Evolutionary conservation across 2,329 filamentous ascomycete genomes (phyloP).

Genomic region (Anthostomella pinea): DNA sequence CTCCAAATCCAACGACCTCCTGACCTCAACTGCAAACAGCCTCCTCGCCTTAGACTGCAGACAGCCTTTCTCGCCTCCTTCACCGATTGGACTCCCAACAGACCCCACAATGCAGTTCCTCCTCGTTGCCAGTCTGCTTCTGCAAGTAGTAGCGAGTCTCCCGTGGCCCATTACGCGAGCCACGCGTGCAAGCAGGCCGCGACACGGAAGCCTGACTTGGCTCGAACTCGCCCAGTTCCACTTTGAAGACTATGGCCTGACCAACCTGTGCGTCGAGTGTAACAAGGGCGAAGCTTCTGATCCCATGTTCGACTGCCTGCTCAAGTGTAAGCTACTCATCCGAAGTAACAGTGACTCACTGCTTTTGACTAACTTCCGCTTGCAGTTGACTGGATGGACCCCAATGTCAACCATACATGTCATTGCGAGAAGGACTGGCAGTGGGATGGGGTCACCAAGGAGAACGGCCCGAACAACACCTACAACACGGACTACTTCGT

Average conservation of each 20-base stretch:
- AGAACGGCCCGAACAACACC: slow-evolving; percentile 3
- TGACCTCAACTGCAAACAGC: too few relatives aligned
- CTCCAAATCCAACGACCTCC: too few relatives aligned
- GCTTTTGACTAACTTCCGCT: not conserved
- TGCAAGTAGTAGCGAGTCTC: not conserved
- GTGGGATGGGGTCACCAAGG: slow-evolving; percentile 10
- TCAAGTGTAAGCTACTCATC: slow-evolving; percentile 13
- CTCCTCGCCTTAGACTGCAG: too few relatives aligned
- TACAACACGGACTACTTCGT: slow-evolving; percentile 12
- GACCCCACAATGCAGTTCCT: not conserved
- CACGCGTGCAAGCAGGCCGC: too few relatives aligned
- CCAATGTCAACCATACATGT: slow-evolving; percentile 13
- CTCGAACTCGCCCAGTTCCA: slow-evolving; percentile 15
- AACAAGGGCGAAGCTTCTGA: slow-evolving; percentile 1
- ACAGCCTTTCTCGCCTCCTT: not conserved
- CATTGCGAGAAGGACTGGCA: slow-evolving; percentile 11
- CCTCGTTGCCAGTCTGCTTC: not conserved
- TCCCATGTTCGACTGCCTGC: slow-evolving; percentile 13
- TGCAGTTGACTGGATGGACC: slow-evolving; percentile 15
- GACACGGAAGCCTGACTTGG: not conserved
- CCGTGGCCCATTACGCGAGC: not conserved
- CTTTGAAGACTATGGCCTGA: slow-evolving; percentile 14
- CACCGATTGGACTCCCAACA: not conserved
- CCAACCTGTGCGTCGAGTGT: slow-evolving; percentile 15
- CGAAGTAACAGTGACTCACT: not conserved